Base-by-base conservation (phyloP, 1,139 yeast genomes). In the Meyerozyma carpophila region DNA sequence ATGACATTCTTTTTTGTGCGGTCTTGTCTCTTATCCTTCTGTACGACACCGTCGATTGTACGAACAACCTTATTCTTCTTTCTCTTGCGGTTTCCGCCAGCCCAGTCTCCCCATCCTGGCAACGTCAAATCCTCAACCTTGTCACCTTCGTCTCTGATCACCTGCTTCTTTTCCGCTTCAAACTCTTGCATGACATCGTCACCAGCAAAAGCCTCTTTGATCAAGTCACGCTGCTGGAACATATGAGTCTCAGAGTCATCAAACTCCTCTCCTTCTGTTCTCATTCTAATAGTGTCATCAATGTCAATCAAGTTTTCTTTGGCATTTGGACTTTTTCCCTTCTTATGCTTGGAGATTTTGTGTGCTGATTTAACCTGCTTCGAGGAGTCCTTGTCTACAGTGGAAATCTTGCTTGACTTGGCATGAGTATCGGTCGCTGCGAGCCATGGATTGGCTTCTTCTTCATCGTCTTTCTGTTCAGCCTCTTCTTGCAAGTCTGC, bases 81-180 rank as follows among this genome's bases (percentile, higher is more conserved):
- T 55, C 72, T 68, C 45, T 74, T 73, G 44, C 73, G 73, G 39
- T 67, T 70, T 14, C 79, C 83, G 36, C 84, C 84, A 3, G 85
- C 82, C 93, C 94, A 86, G 46, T 78, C 85, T 41, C 93, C 93
- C 98, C 98, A 93, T 2, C 98, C 98, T 3, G 98, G 98, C 42
- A 91, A 66, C 0, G 96, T 84, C 43, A 84, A 66, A 59, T 91
- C 96, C 48, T 84, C 84, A 55, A 84, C 90, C 59, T 88, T 77
- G 62, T 93, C 97, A 47, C 81, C 98, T 63, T 93, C 98, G 40
- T 85, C 93, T 42, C 69, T 76, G 6, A 77, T 71, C n/a, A 77
- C 77, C 51, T 78, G 73, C 46, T 71, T 70, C 67, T 93, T 93
- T 53, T 87, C 95, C 20, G 75, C 81, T 48, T 77, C 78, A 59